These are phyloP conservation scores for Asterionellopsis glacialis DNA, from an alignment of 108 stramenopile genomes.

Conservation along the genomic window DNA sequence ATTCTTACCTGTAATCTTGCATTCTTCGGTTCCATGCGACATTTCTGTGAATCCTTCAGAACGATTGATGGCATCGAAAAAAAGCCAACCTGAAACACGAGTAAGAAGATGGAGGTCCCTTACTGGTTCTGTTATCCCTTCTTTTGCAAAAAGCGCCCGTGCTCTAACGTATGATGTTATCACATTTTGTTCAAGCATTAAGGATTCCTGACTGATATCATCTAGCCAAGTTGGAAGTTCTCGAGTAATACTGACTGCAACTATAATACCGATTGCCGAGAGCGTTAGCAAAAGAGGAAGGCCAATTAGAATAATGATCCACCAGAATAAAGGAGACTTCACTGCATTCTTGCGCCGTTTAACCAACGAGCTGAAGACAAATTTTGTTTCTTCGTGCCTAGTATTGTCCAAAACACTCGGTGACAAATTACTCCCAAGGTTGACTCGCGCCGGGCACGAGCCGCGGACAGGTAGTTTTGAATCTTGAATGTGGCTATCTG, in stretches of 20 bases:
- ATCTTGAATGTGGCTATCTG: too few relatives aligned
- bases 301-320: constrained; percentile 39
- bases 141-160: constrained; percentile 9
- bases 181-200: constrained; percentile 15
- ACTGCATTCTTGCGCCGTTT: not conserved
- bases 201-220: constrained; percentile 17
- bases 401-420: too few relatives aligned
- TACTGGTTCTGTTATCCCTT: constrained; percentile 12
- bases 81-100: constrained; percentile 43
- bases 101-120: constrained; percentile 40
- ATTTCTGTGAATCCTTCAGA: constrained; percentile 34
- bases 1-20: constrained; percentile 25
- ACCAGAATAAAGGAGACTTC: constrained; percentile 40
- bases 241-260: constrained; percentile 16
- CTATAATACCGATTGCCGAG: constrained; percentile 26
- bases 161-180: constrained; percentile 5
- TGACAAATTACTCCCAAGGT: too few relatives aligned
- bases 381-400: too few relatives aligned
- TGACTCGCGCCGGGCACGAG: too few relatives aligned
- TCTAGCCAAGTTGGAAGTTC: constrained; percentile 20
- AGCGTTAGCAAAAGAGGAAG: constrained; percentile 36
- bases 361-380: too few relatives aligned
- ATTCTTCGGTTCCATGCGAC: constrained; percentile 32
- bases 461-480: too few relatives aligned
- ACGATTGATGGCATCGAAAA: constrained; percentile 37